These are phyloP conservation scores for Coniochaeta sp. DNA, from an alignment of 2,329 filamentous ascomycete genomes.

Conservation along the genomic window DNA sequence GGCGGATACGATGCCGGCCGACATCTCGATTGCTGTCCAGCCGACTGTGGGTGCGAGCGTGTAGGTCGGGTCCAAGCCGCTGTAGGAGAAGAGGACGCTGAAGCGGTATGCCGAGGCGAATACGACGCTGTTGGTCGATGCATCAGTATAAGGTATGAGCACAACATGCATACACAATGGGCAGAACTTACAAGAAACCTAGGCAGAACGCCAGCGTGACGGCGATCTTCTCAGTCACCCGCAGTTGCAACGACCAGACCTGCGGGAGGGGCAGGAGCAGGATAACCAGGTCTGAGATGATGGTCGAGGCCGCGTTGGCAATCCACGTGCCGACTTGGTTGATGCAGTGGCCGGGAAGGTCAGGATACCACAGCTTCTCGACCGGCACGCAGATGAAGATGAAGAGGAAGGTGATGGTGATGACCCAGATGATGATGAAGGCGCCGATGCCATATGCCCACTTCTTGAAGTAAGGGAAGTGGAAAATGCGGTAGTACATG, in stretches of 20 bases:
- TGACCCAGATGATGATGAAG: slow-evolving; percentile 38
- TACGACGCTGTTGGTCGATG: slow-evolving; percentile 26
- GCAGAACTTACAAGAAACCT: not conserved
- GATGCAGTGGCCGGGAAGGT: slow-evolving; percentile 37
- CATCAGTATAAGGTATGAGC: slow-evolving; percentile 1
- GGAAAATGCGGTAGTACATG: slow-evolving; percentile 47
- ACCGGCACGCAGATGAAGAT: slow-evolving; percentile 46
- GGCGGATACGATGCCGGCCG: slow-evolving; percentile 43
- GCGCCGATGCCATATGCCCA: slow-evolving; percentile 29
- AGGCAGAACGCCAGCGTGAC: slow-evolving; percentile 31
- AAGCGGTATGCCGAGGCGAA: slow-evolving; percentile 41
- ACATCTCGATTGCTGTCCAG: slow-evolving; percentile 41
- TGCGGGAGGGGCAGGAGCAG: slow-evolving; percentile 29
- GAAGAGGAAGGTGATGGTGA: slow-evolving; percentile 38
- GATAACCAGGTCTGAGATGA: slow-evolving; percentile 37
- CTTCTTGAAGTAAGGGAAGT: slow-evolving; percentile 31
- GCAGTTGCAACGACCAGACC: slow-evolving; percentile 24
- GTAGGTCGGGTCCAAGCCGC: slow-evolving; percentile 31
- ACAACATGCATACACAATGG: not conserved
- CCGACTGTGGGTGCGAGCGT: slow-evolving; percentile 35
- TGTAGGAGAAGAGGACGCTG: slow-evolving; percentile 36
- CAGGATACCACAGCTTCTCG: slow-evolving; percentile 38
- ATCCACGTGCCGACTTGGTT: slow-evolving; percentile 42
- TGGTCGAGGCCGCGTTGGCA: slow-evolving; percentile 37
- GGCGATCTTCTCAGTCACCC: slow-evolving; percentile 31